Conservation (phyloP, 106 monocot species). For the Acorus calamus region DNA sequence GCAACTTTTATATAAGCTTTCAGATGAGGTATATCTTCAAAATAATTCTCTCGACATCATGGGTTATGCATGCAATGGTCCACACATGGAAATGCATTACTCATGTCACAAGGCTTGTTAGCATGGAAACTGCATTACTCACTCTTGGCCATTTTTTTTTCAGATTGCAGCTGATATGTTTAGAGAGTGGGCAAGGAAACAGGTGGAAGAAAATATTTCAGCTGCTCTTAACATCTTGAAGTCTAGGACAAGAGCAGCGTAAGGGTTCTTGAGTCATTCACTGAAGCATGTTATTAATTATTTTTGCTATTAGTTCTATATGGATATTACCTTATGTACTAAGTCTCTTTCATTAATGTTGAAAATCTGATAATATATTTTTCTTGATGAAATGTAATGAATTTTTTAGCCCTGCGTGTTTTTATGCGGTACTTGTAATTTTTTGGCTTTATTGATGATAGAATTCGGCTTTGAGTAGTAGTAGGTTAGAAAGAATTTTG, state of each 20-base stretch:
- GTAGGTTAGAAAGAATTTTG: too few relatives aligned
- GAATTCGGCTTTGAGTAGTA: too few relatives aligned
- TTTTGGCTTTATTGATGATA: too few relatives aligned
- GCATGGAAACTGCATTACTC: neutral
- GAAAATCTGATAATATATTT: neutral
- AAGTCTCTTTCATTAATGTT: too few relatives aligned
- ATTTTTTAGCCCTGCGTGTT: neutral
- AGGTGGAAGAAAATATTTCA: slow-evolving; percentile 72
- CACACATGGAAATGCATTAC: neutral
- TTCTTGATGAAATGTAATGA: neutral
- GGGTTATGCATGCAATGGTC: too few relatives aligned
- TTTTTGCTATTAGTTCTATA: too few relatives aligned
- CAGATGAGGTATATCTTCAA: slow-evolving; percentile 63
- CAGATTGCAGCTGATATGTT: slow-evolving; percentile 97
- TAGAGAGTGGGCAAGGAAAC: slow-evolving; percentile 58
- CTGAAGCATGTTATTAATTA: too few relatives aligned
- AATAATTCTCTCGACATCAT: too few relatives aligned
- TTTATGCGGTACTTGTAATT: too few relatives aligned
- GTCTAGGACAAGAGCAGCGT: slow-evolving; percentile 64
- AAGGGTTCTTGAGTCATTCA: slow-evolving; percentile 7
- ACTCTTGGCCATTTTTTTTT: slow-evolving; percentile 10
- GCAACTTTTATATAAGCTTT: slow-evolving; percentile 27
- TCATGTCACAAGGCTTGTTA: neutral
- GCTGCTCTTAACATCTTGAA: slow-evolving; percentile 57
- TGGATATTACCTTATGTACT: too few relatives aligned